Conservation (phyloP, 192 early-diverging fungal genomes). For the Podila epigama region DNA sequence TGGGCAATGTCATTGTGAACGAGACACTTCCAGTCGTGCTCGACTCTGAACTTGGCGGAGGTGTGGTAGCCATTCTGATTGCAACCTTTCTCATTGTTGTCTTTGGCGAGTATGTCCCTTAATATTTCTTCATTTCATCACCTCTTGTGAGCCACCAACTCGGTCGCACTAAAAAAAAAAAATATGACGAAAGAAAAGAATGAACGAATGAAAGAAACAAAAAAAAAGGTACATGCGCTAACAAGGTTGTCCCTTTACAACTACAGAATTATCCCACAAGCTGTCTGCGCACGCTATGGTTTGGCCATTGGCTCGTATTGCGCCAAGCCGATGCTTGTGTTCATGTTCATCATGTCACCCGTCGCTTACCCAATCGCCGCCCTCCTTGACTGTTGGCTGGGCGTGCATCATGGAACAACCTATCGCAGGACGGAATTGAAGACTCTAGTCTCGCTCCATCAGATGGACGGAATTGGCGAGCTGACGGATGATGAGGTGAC, state of each 20-base stretch:
- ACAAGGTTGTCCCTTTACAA: neutral
- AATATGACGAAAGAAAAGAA: neutral
- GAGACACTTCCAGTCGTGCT: slow-evolving; percentile 91
- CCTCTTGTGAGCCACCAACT: neutral
- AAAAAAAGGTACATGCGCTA: no score
- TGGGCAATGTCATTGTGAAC: slow-evolving; percentile 95
- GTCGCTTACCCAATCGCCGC: slow-evolving; percentile 88
- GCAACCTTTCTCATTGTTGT: slow-evolving; percentile 91
- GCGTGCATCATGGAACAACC: slow-evolving; percentile 87
- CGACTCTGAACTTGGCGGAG: slow-evolving; percentile 79
- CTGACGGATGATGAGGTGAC: slow-evolving; percentile 81
- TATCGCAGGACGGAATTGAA: slow-evolving; percentile 79
- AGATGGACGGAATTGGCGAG: slow-evolving; percentile 70
- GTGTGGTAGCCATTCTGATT: slow-evolving; percentile 82
- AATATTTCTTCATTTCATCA: neutral
- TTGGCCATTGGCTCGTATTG: slow-evolving; percentile 90
- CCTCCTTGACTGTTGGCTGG: slow-evolving; percentile 87
- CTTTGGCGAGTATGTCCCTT: slow-evolving; percentile 85
- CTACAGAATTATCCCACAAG: slow-evolving; percentile 51
- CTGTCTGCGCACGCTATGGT: slow-evolving; percentile 92
- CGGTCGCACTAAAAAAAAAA: neutral
- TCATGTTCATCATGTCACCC: slow-evolving; percentile 76
- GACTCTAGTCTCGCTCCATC: slow-evolving; percentile 79
- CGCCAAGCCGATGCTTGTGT: slow-evolving; percentile 69
- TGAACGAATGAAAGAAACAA: no score